These are phyloP conservation scores for Blastobotrys parvus DNA, from an alignment of 805 yeast genomes.

Conservation along the genomic window DNA sequence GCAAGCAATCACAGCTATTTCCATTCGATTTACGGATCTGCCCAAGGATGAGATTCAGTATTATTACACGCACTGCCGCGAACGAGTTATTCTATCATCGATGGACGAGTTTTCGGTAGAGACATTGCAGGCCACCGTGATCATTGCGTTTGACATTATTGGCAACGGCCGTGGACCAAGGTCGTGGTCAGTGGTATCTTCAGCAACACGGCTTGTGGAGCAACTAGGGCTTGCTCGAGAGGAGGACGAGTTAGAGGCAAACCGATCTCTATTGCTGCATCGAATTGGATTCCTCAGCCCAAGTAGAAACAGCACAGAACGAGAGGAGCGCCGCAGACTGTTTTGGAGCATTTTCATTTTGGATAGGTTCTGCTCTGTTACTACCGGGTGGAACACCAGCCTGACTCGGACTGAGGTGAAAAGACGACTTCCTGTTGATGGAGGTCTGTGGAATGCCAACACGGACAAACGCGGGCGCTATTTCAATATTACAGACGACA, in stretches of 20 bases:
- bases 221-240: conserved; percentile 1
- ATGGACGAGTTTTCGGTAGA: conserved; percentile 4
- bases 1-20: neutral
- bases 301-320: neutral
- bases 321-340: conserved; percentile 3
- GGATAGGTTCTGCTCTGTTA: conserved; percentile 6
- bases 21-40: neutral
- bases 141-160: conserved; percentile 5
- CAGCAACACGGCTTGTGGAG: conserved; percentile 4
- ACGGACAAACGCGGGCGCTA: neutral
- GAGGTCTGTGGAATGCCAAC: neutral
- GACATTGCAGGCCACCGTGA: conserved; percentile 3
- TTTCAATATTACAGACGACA: neutral
- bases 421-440: conserved; percentile 2
- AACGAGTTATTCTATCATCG: conserved; percentile 2
- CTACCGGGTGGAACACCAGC: conserved; percentile 4
- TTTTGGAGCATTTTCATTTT: conserved; percentile 5
- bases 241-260: neutral
- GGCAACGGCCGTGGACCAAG: conserved; percentile 5
- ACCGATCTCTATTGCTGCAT: neutral
- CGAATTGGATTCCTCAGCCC: neutral
- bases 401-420: neutral
- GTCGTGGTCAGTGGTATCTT: conserved; percentile 3
- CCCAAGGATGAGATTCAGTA: neutral
- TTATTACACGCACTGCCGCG: conserved; percentile 1